phyloP scores from a whole-genome alignment of 805 yeast genomes.

The Saccharomycopsis oosterbeekiorum region DNA sequence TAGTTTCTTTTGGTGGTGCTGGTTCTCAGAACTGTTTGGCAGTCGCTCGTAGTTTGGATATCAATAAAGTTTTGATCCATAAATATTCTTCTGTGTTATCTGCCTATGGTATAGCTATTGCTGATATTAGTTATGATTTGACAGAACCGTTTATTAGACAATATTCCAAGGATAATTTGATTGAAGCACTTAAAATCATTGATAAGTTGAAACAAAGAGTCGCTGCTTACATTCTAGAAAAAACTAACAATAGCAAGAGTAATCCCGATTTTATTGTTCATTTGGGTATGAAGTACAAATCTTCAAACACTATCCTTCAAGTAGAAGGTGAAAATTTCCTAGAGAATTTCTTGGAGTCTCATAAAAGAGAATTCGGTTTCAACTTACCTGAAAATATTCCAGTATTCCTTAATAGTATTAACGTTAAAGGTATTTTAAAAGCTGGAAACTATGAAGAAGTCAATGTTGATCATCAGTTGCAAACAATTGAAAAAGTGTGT shows the following conservation, averaged over 20 bases:
- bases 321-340: conserved; percentile 21
- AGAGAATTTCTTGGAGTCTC: conserved; percentile 25
- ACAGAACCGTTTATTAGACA: conserved; percentile 22
- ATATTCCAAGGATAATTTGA: conserved; percentile 17
- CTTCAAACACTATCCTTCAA: conserved; percentile 38
- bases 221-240: conserved; percentile 4
- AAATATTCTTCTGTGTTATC: conserved; percentile 38
- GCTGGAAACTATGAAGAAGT: conserved; percentile 21
- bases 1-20: conserved; percentile 42
- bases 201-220: conserved; percentile 8
- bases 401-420: background rate
- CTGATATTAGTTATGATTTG: conserved; percentile 27
- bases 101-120: conserved; percentile 37
- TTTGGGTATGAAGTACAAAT: conserved; percentile 36
- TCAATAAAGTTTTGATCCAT: conserved; percentile 34
- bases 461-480: background rate
- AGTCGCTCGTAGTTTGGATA: conserved; percentile 33
- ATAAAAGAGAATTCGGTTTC: conserved; percentile 30
- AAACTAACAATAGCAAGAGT: background rate
- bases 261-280: conserved; percentile 19
- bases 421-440: conserved; percentile 18
- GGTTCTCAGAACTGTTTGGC: conserved; percentile 41
- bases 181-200: background rate
- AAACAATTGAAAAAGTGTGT: background rate
- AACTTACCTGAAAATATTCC: conserved; percentile 12